Evolutionary conservation across 495 filamentous ascomycete species (phyloP).

Genomic region (Copromyces sp.): DNA sequence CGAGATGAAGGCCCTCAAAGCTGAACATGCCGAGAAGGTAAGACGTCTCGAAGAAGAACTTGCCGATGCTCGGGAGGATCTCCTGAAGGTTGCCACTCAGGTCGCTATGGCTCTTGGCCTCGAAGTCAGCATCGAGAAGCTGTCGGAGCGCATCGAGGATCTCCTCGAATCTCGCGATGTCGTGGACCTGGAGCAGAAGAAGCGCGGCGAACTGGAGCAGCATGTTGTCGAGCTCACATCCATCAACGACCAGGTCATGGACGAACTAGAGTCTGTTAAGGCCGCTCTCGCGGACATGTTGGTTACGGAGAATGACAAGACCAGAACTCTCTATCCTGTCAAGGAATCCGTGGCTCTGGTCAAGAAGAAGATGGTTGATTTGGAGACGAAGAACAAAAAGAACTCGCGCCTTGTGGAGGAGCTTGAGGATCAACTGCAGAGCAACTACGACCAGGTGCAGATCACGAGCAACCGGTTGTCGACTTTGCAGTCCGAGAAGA

Average conservation of each 20-base stretch:
- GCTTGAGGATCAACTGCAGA: constrained; percentile 92
- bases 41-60: constrained; percentile 58
- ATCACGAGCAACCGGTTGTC: constrained; percentile 65
- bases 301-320: constrained; percentile 22
- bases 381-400: constrained; percentile 61
- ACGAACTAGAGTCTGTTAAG: constrained; percentile 43
- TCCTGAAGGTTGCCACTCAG: constrained; percentile 51
- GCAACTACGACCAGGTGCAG: constrained; percentile 87
- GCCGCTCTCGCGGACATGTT: constrained; percentile 35
- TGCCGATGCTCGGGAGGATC: constrained; percentile 55
- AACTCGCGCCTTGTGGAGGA: constrained; percentile 87
- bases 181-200: constrained; percentile 45
- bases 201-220: constrained; percentile 38
- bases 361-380: constrained; percentile 57
- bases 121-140: constrained; percentile 44
- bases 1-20: constrained; percentile 33
- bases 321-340: constrained; percentile 48
- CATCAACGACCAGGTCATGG: constrained; percentile 46
- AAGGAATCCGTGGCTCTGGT: constrained; percentile 60
- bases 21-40: constrained; percentile 51
- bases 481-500: constrained; percentile 60
- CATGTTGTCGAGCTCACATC: constrained; percentile 38
- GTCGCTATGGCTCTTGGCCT: constrained; percentile 43
- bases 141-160: constrained; percentile 43
- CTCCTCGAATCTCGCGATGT: constrained; percentile 39